Percentiles rank a stretch among this genome's conserved stretches.
These are phyloP conservation scores for Pyronema omphalodes DNA, from an alignment of 495 filamentous ascomycete genomes.

Conservation along the genomic window DNA sequence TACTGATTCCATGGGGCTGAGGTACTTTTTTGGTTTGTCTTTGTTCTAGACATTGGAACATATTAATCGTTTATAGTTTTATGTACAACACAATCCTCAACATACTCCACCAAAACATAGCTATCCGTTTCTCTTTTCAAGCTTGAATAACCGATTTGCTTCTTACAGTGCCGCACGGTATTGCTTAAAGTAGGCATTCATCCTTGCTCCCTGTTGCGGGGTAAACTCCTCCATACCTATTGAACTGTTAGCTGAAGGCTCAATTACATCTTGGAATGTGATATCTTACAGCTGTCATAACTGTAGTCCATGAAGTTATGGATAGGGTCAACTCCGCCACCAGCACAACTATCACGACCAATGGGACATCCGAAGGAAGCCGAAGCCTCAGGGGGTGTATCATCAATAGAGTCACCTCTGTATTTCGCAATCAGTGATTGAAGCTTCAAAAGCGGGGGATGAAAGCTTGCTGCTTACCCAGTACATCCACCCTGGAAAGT, in stretches of 20 bases:
- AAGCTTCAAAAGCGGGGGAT: not conserved
- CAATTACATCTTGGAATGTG: conserved; percentile 3
- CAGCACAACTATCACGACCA: conserved; percentile 36
- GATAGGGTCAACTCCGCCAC: conserved; percentile 33
- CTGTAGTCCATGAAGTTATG: conserved; percentile 51
- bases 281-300: conserved; percentile 26
- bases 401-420: conserved; percentile 36
- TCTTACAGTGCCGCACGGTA: conserved; percentile 25
- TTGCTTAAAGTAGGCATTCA: conserved; percentile 27
- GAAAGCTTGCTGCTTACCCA: not conserved
- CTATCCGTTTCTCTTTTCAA: not conserved
- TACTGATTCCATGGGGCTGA: no score
- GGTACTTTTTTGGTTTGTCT: no score
- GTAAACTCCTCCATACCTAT: conserved; percentile 33
- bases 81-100: no score
- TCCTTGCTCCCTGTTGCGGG: conserved; percentile 29
- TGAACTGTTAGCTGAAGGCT: conserved; percentile 2
- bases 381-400: conserved; percentile 37
- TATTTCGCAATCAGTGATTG: not conserved
- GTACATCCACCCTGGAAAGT: conserved; percentile 48
- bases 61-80: no score
- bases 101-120: no score
- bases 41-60: no score
- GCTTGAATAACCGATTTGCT: not conserved
- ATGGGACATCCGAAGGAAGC: conserved; percentile 40